Percentiles rank a stretch among this genome's conserved stretches.
Evolutionary conservation across 768 basidiomycete genomes (phyloP).

Genomic region (Wakefieldia striispora): DNA sequence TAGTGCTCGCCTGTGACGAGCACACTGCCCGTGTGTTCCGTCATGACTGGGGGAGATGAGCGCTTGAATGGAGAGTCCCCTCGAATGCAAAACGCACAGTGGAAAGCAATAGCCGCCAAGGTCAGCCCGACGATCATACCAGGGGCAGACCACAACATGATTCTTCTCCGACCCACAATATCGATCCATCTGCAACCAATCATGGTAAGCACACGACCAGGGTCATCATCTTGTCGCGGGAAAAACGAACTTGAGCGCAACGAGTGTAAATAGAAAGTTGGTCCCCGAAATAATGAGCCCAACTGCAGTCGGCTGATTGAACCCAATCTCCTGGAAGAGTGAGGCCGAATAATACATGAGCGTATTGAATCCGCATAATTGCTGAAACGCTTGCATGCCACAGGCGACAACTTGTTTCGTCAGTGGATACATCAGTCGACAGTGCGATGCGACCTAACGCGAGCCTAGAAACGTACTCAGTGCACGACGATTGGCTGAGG

Average conservation of each 20-base stretch:
- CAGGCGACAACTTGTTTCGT: constrained; percentile 59
- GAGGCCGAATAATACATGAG: constrained; percentile 76
- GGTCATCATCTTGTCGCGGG: background rate
- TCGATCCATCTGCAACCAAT: constrained; percentile 46
- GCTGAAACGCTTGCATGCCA: constrained; percentile 82
- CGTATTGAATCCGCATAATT: constrained; percentile 83
- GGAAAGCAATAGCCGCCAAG: constrained; percentile 63
- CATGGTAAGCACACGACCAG: background rate
- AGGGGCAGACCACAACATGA: constrained; percentile 69
- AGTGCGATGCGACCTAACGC: no score
- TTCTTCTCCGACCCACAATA: constrained; percentile 62
- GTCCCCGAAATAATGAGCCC: constrained; percentile 77
- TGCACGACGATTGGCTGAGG: constrained; percentile 64
- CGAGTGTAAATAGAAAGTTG: constrained; percentile 74
- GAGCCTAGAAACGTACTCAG: constrained; percentile 48
- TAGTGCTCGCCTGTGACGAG: constrained; percentile 61
- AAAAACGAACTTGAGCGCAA: constrained; percentile 57
- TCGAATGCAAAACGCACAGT: constrained; percentile 29
- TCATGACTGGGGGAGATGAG: constrained; percentile 45
- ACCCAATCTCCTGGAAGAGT: constrained; percentile 77
- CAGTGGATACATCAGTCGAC: no score
- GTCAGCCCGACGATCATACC: constrained; percentile 69
- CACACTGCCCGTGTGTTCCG: constrained; percentile 54
- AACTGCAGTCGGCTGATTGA: constrained; percentile 78
- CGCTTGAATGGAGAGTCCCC: background rate